Base-by-base conservation (phyloP, 495 filamentous ascomycete genomes). In the Aspergillus affinis region DNA sequence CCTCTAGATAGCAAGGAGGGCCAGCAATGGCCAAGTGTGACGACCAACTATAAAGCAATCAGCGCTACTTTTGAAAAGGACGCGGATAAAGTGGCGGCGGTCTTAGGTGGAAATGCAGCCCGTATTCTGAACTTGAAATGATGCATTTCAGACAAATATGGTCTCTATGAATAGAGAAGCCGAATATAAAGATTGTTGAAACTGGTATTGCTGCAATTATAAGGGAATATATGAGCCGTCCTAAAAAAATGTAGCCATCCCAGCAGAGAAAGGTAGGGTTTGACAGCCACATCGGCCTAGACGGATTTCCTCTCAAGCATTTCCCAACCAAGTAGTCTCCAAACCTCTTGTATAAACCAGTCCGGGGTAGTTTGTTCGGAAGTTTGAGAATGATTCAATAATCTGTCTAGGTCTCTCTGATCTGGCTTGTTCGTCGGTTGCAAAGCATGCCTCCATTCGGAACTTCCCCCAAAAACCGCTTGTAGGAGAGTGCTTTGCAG, bases 21-120 rank as follows among this genome's bases (percentile, higher is more conserved):
- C 55, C 79, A 79, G 47, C 79, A 88, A 63, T 98, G 93, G 93
- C 78, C 84, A 60, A 98, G 93, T 74, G 92, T 96, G 17, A 84
- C 76, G 47, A 85, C 83, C 7, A 98, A 97, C 66, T 88, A 84
- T 57, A 73, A 81, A 44, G 91, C 91, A 0, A 89, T 97, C 29
- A 65, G 79, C 52, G 77, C 74, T 44, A 82, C 84, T 2, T 79
- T 93, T 41, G 81, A 74, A 0, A 76, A 72, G 13, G 81, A 87
- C 15, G 67, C 72, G 5, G 76, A 79, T 32, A 77, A 75, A 20
- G 77, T 75, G 7, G 71, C 64, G 49, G 77, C 73, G 19, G 81
- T 90, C 4, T 73, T 93, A 70, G 90, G 90, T 7, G 83, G 79
- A 8, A 93, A 93, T 76, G 90, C 90, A 2, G 69, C 88, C 20